Base-by-base conservation (phyloP, 768 basidiomycete species). In the Pulveroboletus ravenelii region DNA sequence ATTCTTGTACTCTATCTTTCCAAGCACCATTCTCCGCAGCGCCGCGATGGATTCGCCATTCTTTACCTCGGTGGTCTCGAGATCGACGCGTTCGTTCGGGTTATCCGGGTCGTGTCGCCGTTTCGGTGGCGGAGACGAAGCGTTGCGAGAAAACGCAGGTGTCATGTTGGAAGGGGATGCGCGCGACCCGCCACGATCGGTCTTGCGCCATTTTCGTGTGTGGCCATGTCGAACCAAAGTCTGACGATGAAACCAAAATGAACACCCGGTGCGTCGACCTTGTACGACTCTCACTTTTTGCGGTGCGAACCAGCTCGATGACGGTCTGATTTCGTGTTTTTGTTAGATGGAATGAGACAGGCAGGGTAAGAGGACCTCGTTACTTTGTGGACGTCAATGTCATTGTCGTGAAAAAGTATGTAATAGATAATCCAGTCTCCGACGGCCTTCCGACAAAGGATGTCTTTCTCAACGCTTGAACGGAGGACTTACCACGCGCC, bases 301-400 rank as follows among this genome's bases (percentile, higher is more conserved):
- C 39, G 84, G 60, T 1, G 76, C 72, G 14, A 79, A 58, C 84
- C 84, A 84, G 61, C 84, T 62, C 18, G 79, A 76, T 10, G 81
- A 82, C 1, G 81, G 70, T 10, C 48, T 52, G 27, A 6, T 25
- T 34, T 13, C 10, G 18, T 1, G 30, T 43, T 39, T 45, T 31
- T 31, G 53, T 65, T 30, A 46, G 48, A 45, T 27, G 42, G 36
- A 34, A 35, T 5, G 9, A 41, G n/a, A 31, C 15, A 23, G 10
- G 14, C 50, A 39, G 10, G 20, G 49, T 25, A 37, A 42, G 41
- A 20, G 18, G 39, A 49, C 14, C 18, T 60, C 43, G 39, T 52
- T 61, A 54, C 58, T 46, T 50, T 51, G 50, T 45, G 20, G 43
- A 32, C n/a, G 18, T 23, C 20, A 4, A 32, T 40, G 56, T 35